phyloP scores from a whole-genome alignment of 345 rosid species.

The Mangifera indica region DNA sequence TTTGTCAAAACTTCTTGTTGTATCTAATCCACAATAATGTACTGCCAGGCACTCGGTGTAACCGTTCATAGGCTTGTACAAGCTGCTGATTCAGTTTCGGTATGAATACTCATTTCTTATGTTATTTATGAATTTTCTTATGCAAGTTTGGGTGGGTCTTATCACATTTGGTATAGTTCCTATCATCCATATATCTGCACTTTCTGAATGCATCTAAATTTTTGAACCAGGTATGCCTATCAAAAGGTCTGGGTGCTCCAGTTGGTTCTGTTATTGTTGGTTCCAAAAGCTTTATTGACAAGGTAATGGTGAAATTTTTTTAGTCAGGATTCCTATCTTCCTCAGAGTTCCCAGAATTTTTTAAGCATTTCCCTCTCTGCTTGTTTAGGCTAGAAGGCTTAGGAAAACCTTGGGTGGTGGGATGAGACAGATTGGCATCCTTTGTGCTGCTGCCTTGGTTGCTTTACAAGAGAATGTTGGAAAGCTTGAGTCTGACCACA shows the following conservation, averaged over 20 bases:
- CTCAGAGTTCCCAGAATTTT: not conserved
- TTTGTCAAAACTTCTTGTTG: not conserved
- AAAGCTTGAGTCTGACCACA: conserved; percentile 79
- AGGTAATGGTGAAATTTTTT: conserved; percentile 39
- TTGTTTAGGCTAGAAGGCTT: conserved; percentile 73
- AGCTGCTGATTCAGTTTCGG: conserved; percentile 91
- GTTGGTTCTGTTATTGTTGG: conserved; percentile 93
- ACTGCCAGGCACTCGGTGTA: conserved; percentile 77
- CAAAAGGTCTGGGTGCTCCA: conserved; percentile 93
- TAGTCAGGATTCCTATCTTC: not conserved
- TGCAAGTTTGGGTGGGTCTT: not conserved
- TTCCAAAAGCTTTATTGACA: conserved; percentile 64
- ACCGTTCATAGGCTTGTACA: conserved; percentile 75
- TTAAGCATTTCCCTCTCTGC: not conserved
- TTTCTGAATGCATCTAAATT: not conserved
- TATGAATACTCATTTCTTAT: conserved; percentile 18
- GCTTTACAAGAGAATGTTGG: conserved; percentile 61
- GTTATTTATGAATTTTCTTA: not conserved
- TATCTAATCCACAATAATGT: conserved; percentile 22
- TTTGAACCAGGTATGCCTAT: conserved; percentile 66
- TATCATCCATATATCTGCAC: not conserved
- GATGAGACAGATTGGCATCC: conserved; percentile 85
- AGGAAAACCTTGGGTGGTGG: conserved; percentile 96
- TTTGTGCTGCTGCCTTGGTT: conserved; percentile 82
- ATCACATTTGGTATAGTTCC: not conserved